Evolutionary conservation across 176 grass and related monocot species (phyloP).

Genomic region (Carex parvula): DNA sequence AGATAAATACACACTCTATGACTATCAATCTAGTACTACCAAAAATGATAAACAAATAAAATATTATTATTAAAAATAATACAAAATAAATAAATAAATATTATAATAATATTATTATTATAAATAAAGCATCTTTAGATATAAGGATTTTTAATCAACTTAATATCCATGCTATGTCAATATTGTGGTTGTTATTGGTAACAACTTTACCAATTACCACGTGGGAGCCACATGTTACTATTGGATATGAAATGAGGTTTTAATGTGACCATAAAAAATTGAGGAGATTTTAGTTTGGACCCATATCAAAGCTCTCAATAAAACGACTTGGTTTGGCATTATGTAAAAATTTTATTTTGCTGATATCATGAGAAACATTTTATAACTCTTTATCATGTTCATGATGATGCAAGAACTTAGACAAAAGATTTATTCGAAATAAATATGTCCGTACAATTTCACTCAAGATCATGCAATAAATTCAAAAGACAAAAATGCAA

Average conservation of each 20-base stretch:
- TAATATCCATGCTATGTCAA: background rate
- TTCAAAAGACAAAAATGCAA: constrained; percentile 4
- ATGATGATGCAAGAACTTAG: background rate
- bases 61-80: background rate
- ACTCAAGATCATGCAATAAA: background rate
- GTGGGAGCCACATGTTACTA: constrained; percentile 14
- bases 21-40: background rate
- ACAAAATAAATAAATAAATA: background rate
- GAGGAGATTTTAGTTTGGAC: constrained; percentile 12
- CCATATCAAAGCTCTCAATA: constrained; percentile 3
- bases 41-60: background rate
- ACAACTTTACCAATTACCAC: background rate
- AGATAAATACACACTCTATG: background rate
- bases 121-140: constrained; percentile 9
- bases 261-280: constrained; percentile 8
- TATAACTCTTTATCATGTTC: background rate
- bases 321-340: constrained; percentile 7
- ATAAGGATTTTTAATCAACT: background rate
- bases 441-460: background rate
- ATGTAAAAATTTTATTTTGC: background rate
- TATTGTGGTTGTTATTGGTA: constrained; percentile 13
- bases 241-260: constrained; percentile 1
- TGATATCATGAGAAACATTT: background rate
- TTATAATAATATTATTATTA: background rate
- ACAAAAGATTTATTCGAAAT: background rate